A percentile compares a stretch with the other conserved stretches of the same genome.
Conservation (phyloP, 2,329 filamentous ascomycete species). For the Aureobasidium sp. region DNA sequence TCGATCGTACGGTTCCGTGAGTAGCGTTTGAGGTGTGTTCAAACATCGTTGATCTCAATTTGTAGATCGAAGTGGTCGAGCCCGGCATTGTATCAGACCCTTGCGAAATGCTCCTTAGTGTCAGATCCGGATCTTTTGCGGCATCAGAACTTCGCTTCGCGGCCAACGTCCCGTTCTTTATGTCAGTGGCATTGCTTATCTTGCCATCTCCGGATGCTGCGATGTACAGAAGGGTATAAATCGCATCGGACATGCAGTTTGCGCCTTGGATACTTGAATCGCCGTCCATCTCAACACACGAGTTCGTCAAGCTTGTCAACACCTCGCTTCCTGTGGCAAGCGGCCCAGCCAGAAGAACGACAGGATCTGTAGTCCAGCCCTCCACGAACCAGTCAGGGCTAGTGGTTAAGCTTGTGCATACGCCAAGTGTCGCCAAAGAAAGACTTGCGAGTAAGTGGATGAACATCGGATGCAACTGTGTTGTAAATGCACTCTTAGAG, state of each 20-base stretch:
- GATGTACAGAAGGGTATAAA: background rate
- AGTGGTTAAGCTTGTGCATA: background rate
- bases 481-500: no score
- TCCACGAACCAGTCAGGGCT: background rate
- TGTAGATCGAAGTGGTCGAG: background rate
- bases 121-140: background rate
- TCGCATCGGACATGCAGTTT: background rate
- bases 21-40: constrained; percentile 2
- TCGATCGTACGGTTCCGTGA: background rate
- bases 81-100: background rate
- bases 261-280: background rate
- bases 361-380: background rate
- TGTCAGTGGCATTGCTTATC: background rate
- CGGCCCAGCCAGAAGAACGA: background rate
- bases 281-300: no score
- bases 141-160: background rate
- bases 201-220: background rate
- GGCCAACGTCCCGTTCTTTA: background rate
- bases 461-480: background rate
- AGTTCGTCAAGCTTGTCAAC: no score
- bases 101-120: background rate
- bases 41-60: background rate
- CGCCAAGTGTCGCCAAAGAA: background rate
- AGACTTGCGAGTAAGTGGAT: background rate
- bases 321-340: background rate